phyloP scores from a whole-genome alignment of 306 rosid genomes.

The Sindora glabra region DNA sequence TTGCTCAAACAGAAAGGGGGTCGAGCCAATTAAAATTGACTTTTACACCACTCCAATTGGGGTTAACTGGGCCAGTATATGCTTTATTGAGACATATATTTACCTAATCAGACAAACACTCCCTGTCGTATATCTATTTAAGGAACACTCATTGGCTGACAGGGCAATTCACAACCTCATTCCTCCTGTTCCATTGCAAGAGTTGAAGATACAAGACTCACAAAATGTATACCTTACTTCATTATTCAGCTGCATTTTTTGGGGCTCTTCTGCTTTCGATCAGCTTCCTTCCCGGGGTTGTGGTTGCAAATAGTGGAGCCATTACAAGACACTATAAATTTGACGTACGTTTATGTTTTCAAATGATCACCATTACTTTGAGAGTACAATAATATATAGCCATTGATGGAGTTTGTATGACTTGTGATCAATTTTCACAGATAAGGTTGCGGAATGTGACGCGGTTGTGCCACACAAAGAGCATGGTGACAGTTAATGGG shows the following conservation, averaged over 20 bases:
- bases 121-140: not conserved
- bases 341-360: not conserved
- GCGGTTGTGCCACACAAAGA: slow-evolving; percentile 27
- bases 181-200: not conserved
- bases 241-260: not conserved
- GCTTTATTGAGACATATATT: slow-evolving; percentile 6
- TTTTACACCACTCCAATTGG: slow-evolving; percentile 22
- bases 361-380: no score
- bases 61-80: slow-evolving; percentile 9
- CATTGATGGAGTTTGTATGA: not conserved
- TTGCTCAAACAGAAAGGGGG: not conserved
- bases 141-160: not conserved
- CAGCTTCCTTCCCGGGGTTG: slow-evolving; percentile 3
- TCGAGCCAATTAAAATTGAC: slow-evolving; percentile 12
- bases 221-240: not conserved
- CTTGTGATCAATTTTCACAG: not conserved
- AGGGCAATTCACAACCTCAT: not conserved
- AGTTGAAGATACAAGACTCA: not conserved
- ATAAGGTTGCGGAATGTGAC: slow-evolving; percentile 18
- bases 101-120: slow-evolving; percentile 21
- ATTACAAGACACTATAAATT: slow-evolving; percentile 17
- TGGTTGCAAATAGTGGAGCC: slow-evolving; percentile 5
- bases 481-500: slow-evolving; percentile 19
- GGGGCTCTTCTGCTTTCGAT: slow-evolving; percentile 6
- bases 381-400: no score